These are phyloP conservation scores for Termitomyces sp. DNA, from an alignment of 768 basidiomycete species.

Conservation along the genomic window DNA sequence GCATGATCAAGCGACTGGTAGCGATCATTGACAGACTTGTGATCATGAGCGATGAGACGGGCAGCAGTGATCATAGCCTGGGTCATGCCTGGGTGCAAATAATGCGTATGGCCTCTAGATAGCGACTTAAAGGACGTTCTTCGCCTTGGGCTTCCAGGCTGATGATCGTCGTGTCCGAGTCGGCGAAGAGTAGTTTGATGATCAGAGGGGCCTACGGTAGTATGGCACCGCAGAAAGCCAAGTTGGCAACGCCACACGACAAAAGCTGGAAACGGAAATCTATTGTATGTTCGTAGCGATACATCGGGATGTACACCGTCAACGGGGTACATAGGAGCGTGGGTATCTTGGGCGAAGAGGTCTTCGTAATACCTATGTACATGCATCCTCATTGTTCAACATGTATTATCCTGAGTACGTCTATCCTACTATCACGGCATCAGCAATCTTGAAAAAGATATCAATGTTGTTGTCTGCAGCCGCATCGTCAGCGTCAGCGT, in stretches of 20 bases:
- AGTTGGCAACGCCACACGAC: too few relatives aligned
- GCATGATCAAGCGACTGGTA: constrained; percentile 48
- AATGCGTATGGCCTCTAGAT: background rate
- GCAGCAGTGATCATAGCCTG: constrained; percentile 48
- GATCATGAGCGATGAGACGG: constrained; percentile 41
- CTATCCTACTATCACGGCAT: constrained; percentile 6
- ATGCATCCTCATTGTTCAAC: too few relatives aligned
- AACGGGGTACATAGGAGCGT: constrained; percentile 28
- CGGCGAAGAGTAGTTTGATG: background rate
- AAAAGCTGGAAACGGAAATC: too few relatives aligned
- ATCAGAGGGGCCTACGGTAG: constrained; percentile 21
- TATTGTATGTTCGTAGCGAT: too few relatives aligned
- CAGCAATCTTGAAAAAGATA: constrained; percentile 24
- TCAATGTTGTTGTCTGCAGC: constrained; percentile 43
- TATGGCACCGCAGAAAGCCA: constrained; percentile 37
- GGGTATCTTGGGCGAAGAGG: constrained; percentile 39
- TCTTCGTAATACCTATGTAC: constrained; percentile 45
- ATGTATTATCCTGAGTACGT: too few relatives aligned
- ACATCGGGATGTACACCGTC: too few relatives aligned
- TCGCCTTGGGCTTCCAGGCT: constrained; percentile 39
- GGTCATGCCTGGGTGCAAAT: constrained; percentile 42
- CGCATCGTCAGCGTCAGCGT: background rate
- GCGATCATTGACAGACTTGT: constrained; percentile 45
- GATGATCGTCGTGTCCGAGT: background rate
- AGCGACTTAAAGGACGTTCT: constrained; percentile 41